Base-by-base conservation (phyloP, 495 filamentous ascomycete species). In the Aspergillus conjunctus region DNA sequence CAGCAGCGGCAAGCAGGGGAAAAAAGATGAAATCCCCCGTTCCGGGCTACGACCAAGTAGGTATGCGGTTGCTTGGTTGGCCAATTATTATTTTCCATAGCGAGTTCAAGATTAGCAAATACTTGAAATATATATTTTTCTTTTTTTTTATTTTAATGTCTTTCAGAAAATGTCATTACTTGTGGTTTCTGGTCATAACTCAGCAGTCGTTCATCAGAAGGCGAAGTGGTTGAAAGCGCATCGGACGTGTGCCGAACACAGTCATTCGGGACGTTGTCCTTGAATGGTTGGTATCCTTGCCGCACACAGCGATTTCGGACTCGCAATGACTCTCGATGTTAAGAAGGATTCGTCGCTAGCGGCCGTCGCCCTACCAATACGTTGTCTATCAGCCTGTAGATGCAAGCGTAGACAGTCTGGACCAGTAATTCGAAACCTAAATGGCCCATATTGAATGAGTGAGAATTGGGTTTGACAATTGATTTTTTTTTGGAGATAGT, bases 181-280 rank as follows among this genome's bases (percentile, higher is more conserved):
- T 48, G n/a, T 48, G 44, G 18, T 22, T 22, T 48, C 20, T 48
- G 55, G 34, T 50, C 15, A 44, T 10, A 17, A 20, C n/a, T n/a
- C n/a, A n/a, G n/a, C n/a, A n/a, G n/a, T n/a, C n/a, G 22, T 20
- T 20, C 22, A 32, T 49, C 44, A 41, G 26, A 56, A 15, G 31
- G 30, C 55, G 43, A 50, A 48, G 59, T 65, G 61, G 60, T 62
- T 63, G 60, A 56, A 56, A 48, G 45, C 18, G 62, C 58, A 54
- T 67, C 66, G 68, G 72, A 54, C 64, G 65, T 71, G 70, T 69
- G 63, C 72, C 72, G 72, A 74, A 70, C 59, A 62, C 66, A 62
- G 65, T 33, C 55, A 55, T 54, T 60, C 59, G 62, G 61, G 63
- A 26, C 26, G 26, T 26, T 33, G 30, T 9, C 18, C 57, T 34